These are phyloP conservation scores for Thelephora terrestris DNA, from an alignment of 1,284 basidiomycete genomes.

Conservation along the genomic window DNA sequence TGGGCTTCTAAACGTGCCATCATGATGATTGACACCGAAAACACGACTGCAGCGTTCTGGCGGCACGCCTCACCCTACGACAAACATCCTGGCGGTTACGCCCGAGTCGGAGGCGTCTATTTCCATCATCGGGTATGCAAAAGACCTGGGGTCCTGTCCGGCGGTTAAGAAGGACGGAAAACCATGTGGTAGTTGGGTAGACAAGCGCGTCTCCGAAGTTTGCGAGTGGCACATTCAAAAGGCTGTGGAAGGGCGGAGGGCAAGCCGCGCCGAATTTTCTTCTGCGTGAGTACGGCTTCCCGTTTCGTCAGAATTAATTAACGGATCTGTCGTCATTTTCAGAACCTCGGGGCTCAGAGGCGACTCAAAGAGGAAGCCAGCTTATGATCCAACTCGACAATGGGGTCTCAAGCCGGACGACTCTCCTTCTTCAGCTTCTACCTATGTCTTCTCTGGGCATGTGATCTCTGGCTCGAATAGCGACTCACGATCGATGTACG, in stretches of 20 bases:
- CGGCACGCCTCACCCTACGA: conserved; percentile 61
- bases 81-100: conserved; percentile 81
- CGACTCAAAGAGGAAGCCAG: conserved; percentile 40
- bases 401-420: conserved; percentile 62
- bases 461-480: conserved; percentile 41
- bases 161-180: conserved; percentile 74
- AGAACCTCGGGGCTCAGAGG: conserved; percentile 63
- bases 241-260: conserved; percentile 66
- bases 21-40: background rate
- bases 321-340: conserved; percentile 5
- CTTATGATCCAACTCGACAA: conserved; percentile 56
- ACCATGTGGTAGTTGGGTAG: conserved; percentile 78
- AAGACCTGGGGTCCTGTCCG: conserved; percentile 77
- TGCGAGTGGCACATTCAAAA: conserved; percentile 86
- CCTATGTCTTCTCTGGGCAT: conserved; percentile 74
- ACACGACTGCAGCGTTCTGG: conserved; percentile 30
- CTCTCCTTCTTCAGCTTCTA: conserved; percentile 36
- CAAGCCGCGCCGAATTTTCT: conserved; percentile 75
- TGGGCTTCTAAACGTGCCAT: background rate
- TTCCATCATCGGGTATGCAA: conserved; percentile 76
- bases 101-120: conserved; percentile 76
- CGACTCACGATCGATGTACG: conserved; percentile 37
- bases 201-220: conserved; percentile 69
- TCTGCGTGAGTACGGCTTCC: conserved; percentile 42
- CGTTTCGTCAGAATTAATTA: conserved; percentile 1